Evolutionary conservation across 1,284 basidiomycete genomes (phyloP), one percentile per base, ranked within the genome.

Genomic region (Fomitopsis palustris): DNA sequence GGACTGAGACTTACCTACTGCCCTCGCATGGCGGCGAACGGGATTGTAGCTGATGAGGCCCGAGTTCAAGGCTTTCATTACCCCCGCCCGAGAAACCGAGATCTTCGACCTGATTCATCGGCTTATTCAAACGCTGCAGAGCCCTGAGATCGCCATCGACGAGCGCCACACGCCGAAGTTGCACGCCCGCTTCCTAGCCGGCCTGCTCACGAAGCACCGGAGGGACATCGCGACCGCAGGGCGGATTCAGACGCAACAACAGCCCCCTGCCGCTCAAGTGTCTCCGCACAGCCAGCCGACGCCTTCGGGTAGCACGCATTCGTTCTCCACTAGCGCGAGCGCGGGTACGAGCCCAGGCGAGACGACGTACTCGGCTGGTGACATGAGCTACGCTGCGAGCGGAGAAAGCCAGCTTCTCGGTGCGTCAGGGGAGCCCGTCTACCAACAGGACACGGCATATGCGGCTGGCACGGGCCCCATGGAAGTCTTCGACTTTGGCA

Each of bases 131-230:
- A 86, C 82, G 0, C 74, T 92, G 53, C 85, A 82, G 64, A 86
- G 85, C 1, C 81, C 83, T n/a, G 84, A 88, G 56, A 85, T 92
- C 52, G 86, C 90, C 14, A 90, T 93, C 59, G 90, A 93, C 67
- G 89, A 92, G 62, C 82, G 87, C 12, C 90, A 93, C 67, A 92
- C 88, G 0, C 91, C 90, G 1, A 88, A 85, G 64, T 75, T 93
- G 37, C 92, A 92, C 68, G 88, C 90, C 6, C 85, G 89, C 14
- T 93, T 93, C 79, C 79, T 93, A 1, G 83, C 86, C 0, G 78
- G 84, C 27, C 75, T 92, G 10, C 75, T 92, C 29, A 81, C 84
- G 31, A 83, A 81, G 61, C 84, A 90, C 69, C 83, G 86, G 33
- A 81, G 81, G 49, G 88, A 88, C 62, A 84, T 86, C 21, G 79